phyloP scores from a whole-genome alignment of 495 filamentous ascomycete genomes.

The Podospora conica region DNA sequence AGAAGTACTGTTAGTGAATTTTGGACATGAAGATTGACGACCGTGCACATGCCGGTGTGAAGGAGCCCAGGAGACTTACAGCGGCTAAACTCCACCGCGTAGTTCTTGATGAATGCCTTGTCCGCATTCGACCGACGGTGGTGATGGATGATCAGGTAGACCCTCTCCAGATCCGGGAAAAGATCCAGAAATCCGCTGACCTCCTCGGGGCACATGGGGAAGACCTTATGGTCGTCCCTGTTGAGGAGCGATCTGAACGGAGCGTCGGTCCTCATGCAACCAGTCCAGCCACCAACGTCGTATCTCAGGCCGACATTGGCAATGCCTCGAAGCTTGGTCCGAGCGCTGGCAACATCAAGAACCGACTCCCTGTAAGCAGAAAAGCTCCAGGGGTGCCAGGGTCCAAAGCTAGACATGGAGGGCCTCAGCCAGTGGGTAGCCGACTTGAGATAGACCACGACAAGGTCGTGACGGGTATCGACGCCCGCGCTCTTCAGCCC shows the following conservation, averaged over 20 bases:
- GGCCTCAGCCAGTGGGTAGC: too few relatives aligned
- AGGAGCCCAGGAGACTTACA: too few relatives aligned
- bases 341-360: not conserved
- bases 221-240: not conserved
- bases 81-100: too few relatives aligned
- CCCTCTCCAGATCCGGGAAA: not conserved
- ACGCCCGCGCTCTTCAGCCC: not conserved
- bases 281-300: too few relatives aligned
- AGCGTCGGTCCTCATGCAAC: too few relatives aligned
- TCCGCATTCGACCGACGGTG: not conserved
- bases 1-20: too few relatives aligned
- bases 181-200: not conserved
- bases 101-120: not conserved
- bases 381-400: not conserved
- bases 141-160: not conserved
- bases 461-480: not conserved
- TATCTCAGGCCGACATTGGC: not conserved
- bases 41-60: not conserved
- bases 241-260: not conserved
- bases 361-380: not conserved
- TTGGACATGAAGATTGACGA: not conserved
- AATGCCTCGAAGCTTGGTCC: not conserved
- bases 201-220: not conserved
- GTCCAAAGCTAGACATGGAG: not conserved
- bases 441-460: not conserved